Evolutionary conservation across 2,329 filamentous ascomycete genomes (phyloP), one percentile per base, ranked within the genome.

Genomic region (Elsinoe ampelina): DNA sequence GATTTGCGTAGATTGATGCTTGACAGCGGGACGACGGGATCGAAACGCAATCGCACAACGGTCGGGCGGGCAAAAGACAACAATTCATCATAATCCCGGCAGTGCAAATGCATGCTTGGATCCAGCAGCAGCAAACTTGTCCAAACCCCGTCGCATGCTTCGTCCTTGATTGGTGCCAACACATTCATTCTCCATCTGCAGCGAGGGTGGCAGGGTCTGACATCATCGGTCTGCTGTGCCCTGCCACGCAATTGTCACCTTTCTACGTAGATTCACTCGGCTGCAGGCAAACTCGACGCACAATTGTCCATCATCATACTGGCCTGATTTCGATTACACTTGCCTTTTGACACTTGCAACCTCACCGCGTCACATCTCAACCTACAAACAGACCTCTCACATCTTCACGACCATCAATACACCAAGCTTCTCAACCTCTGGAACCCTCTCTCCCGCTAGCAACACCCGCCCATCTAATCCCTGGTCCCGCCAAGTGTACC

Each of bases 401-500:
- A 32, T 55, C 38, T 26, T 41, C 50, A 38, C 17, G 10, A 38
- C 36, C 50, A 38, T 22, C 36, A 32, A 55, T 30, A 35, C 19
- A 55, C 38, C 52, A 43, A 35, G 35, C 36, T 13, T 17, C 34
- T 34, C 34, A 6, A 15, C n/a, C 32, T 38, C 48, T 52, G 32
- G 48, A 36, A 52, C 48, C 32, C 48, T 45, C 35, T 15, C 38
- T 45, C 35, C 26, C 38, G 22, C 54, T 39, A 56, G 54, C 54
- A 56, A 56, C 54, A 45, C 32, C 39, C 54, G 38, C 39, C n/a
- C 32, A 26, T 38, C 19, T 38, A 26, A 38, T 15, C 54, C 54
- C 41, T 35, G 42, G 38, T 56, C 15, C 32, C 54, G 54, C 54
- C 54, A 56, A 56, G 54, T 56, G 38, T 56, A 56, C 39, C 54